Evolutionary conservation across 306 rosid species (phyloP).

Genomic region (Vachellia pachyceras): DNA sequence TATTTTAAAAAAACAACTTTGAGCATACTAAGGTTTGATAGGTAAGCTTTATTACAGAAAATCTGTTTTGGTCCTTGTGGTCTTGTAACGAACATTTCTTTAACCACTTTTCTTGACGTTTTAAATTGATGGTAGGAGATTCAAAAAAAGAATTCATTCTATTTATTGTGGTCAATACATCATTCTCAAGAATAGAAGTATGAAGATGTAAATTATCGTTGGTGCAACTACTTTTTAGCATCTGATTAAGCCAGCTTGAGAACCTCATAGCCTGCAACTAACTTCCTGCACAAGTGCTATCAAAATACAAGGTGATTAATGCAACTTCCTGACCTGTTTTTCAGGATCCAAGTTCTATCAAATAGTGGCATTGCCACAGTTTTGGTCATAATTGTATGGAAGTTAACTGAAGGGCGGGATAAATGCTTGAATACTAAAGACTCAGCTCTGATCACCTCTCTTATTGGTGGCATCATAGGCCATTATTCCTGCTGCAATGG

Average conservation of each 20-base stretch:
- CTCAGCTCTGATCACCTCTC: constrained; percentile 66
- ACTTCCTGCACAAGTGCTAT: neutral
- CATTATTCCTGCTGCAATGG: constrained; percentile 95
- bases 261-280: neutral
- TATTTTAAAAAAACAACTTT: neutral
- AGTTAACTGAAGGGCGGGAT: constrained; percentile 60
- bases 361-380: constrained; percentile 80
- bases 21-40: neutral
- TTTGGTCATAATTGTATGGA: constrained; percentile 67
- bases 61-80: neutral
- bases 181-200: neutral
- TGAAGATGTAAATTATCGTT: neutral
- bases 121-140: neutral
- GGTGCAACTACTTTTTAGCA: neutral
- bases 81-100: neutral
- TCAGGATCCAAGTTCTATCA: constrained; percentile 83
- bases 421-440: constrained; percentile 74
- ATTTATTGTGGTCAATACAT: neutral
- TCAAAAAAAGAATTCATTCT: neutral
- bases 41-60: neutral
- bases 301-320: neutral
- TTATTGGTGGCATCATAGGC: constrained; percentile 87
- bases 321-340: constrained; percentile 23
- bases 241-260: neutral
- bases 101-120: neutral